A percentile compares a stretch with the other conserved stretches of the same genome.
phyloP scores from a whole-genome alignment of 129 eudicot genomes.

The Rutidosis leptorrhynchoides region DNA sequence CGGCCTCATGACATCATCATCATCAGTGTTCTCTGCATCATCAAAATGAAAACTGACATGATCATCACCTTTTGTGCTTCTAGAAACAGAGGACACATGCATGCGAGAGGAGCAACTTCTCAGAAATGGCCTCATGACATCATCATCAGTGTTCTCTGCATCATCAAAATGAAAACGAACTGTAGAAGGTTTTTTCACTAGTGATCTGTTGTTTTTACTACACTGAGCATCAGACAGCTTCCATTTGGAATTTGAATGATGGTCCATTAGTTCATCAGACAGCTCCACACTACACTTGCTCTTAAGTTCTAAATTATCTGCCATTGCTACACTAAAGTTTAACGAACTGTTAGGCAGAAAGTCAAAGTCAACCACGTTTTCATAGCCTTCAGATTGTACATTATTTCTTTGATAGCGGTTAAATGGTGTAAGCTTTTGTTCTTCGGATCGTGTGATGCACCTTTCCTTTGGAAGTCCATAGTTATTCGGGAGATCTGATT shows the following conservation, averaged over 20 bases:
- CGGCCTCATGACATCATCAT: constrained; percentile 31
- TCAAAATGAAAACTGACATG: constrained; percentile 21
- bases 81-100: constrained; percentile 30
- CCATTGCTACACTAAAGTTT: constrained; percentile 25
- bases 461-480: constrained; percentile 42
- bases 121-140: constrained; percentile 35
- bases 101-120: constrained; percentile 44
- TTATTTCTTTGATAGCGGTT: constrained; percentile 23
- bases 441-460: constrained; percentile 36
- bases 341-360: constrained; percentile 26
- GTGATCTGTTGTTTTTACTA: constrained; percentile 12
- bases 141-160: constrained; percentile 19
- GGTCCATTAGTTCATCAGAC: constrained; percentile 14
- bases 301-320: constrained; percentile 25
- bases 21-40: constrained; percentile 21
- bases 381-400: constrained; percentile 27
- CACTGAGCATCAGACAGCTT: constrained; percentile 29
- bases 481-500: constrained; percentile 37
- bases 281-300: constrained; percentile 22
- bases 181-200: constrained; percentile 20
- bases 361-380: constrained; percentile 17
- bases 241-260: constrained; percentile 32
- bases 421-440: constrained; percentile 29
- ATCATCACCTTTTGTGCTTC: constrained; percentile 34
- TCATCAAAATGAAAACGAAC: constrained; percentile 31